Conservation (phyloP, 2,329 filamentous ascomycete species). For the Pseudogymnoascus sp. region DNA sequence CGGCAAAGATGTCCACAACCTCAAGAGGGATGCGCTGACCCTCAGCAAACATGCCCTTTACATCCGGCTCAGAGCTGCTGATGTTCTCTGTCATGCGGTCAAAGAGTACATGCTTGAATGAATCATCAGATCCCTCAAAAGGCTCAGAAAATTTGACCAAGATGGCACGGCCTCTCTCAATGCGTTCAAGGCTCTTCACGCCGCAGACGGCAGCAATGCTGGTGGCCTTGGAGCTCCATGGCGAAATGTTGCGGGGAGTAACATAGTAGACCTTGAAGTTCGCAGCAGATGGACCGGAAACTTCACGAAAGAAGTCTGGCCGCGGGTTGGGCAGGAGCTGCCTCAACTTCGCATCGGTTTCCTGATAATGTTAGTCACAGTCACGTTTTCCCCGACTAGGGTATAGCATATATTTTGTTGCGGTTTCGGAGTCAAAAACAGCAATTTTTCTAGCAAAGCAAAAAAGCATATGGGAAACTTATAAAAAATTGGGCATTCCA, state of each 20-base stretch:
- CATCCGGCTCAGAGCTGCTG: slow-evolving; percentile 56
- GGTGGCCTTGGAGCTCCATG: slow-evolving; percentile 96
- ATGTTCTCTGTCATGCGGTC: slow-evolving; percentile 95
- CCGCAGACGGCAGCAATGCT: slow-evolving; percentile 91
- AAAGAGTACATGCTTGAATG: slow-evolving; percentile 65
- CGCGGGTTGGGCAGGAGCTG: slow-evolving; percentile 20
- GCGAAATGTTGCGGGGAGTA: slow-evolving; percentile 78
- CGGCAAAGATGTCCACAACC: slow-evolving; percentile 66
- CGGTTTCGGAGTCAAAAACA: slow-evolving; percentile 7
- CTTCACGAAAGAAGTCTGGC: background rate
- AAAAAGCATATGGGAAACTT: background rate
- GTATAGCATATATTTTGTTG: background rate
- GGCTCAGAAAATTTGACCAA: slow-evolving; percentile 55
- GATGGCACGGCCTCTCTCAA: slow-evolving; percentile 80
- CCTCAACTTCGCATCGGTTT: slow-evolving; percentile 21
- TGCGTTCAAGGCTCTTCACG: slow-evolving; percentile 63
- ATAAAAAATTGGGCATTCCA: background rate
- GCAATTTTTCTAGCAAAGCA: background rate
- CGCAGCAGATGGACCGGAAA: background rate
- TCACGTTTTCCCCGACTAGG: background rate
- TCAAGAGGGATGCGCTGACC: slow-evolving; percentile 55
- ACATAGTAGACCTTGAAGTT: slow-evolving; percentile 47
- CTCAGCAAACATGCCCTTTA: slow-evolving; percentile 73
- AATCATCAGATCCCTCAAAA: slow-evolving; percentile 42
- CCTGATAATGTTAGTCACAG: slow-evolving; percentile 14